Evolutionary conservation across 2,329 filamentous ascomycete genomes (phyloP).

Genomic region (Basipetospora chlamydospora): DNA sequence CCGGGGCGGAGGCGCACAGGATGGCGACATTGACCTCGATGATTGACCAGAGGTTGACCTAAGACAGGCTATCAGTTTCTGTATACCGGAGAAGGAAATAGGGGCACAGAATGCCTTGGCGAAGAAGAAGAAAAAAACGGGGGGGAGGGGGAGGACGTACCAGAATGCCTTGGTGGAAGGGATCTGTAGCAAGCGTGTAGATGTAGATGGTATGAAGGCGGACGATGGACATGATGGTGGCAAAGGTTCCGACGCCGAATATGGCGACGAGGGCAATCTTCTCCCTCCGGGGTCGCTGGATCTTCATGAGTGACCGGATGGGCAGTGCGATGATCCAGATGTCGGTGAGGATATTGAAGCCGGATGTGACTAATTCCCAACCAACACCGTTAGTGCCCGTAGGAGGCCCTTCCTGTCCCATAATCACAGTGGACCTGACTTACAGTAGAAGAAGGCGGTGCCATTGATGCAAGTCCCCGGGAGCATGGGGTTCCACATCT

Average conservation of each 20-base stretch:
- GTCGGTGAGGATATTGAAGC: conserved; percentile 31
- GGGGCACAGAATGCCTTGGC: too few relatives aligned
- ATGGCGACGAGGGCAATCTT: conserved; percentile 33
- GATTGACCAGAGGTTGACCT: conserved; percentile 27
- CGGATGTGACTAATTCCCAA: conserved; percentile 25
- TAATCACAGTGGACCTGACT: too few relatives aligned
- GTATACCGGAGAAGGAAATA: too few relatives aligned
- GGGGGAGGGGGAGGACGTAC: background rate
- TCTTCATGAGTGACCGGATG: conserved; percentile 24
- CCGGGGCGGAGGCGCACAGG: conserved; percentile 31
- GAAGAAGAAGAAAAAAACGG: background rate
- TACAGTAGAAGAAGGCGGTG: conserved; percentile 26
- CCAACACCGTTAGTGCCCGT: too few relatives aligned
- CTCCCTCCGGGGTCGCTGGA: conserved; percentile 31
- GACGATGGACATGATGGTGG: conserved; percentile 21
- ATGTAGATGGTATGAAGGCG: conserved; percentile 24
- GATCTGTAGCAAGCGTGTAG: conserved; percentile 21
- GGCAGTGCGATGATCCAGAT: conserved; percentile 29
- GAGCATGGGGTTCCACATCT: conserved; percentile 24
- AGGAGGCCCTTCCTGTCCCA: too few relatives aligned
- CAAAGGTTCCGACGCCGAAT: conserved; percentile 25
- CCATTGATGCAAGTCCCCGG: conserved; percentile 24
- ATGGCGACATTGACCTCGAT: conserved; percentile 36
- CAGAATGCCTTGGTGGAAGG: conserved; percentile 14
- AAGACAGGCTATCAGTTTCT: too few relatives aligned